Percentiles rank a stretch among this genome's conserved stretches.
These are phyloP conservation scores for Orbilia quercus DNA, from an alignment of 2,329 filamentous ascomycete genomes.

Conservation along the genomic window DNA sequence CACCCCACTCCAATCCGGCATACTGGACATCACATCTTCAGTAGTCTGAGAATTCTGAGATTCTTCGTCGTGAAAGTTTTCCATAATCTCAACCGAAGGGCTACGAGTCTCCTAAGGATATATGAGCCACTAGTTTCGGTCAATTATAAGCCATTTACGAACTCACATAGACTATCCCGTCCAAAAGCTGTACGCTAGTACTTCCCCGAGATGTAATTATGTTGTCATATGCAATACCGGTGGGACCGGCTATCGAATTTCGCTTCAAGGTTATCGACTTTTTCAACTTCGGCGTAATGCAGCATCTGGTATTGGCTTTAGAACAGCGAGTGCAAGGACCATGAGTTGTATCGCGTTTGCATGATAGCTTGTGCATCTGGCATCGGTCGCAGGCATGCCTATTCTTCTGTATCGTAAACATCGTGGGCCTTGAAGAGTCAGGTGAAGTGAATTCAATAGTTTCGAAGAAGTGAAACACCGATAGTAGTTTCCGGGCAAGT, in stretches of 20 bases:
- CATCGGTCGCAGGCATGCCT: conserved; percentile 67
- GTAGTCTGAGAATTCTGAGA: neutral
- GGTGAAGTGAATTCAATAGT: neutral
- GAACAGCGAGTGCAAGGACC: conserved; percentile 65
- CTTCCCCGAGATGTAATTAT: too few relatives aligned
- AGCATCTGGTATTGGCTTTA: conserved; percentile 65
- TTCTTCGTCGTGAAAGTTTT: neutral
- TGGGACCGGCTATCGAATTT: too few relatives aligned
- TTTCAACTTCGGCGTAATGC: conserved; percentile 46
- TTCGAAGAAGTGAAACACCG: neutral
- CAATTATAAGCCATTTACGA: too few relatives aligned
- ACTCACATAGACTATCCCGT: neutral
- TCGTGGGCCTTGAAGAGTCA: neutral
- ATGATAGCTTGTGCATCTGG: conserved; percentile 66
- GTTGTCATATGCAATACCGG: too few relatives aligned
- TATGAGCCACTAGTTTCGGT: neutral
- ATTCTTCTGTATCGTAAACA: conserved; percentile 39
- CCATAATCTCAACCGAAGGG: neutral
- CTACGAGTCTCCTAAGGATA: neutral
- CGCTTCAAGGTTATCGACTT: neutral
- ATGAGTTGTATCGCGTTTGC: conserved; percentile 63
- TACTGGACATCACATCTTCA: neutral
- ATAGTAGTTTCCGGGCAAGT: too few relatives aligned
- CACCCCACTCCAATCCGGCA: neutral
- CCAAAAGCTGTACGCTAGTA: too few relatives aligned